A percentile compares a stretch with the other conserved stretches of the same genome.
These are phyloP conservation scores for Salvia rosmarinus DNA, from an alignment of 257 asterid genomes.

Conservation along the genomic window DNA sequence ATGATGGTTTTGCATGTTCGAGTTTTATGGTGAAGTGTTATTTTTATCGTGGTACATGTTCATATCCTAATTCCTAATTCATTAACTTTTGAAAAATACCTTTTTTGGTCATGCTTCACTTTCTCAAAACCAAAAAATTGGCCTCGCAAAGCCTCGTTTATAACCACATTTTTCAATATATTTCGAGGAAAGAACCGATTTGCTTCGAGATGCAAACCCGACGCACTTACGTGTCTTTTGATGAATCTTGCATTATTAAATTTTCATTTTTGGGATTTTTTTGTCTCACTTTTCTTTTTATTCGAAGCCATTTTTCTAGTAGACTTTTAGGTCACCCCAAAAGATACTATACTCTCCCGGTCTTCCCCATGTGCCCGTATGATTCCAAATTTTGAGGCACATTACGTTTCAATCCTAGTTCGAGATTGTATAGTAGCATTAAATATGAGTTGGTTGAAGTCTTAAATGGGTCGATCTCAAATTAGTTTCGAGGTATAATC, in stretches of 20 bases:
- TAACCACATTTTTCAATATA: conserved; percentile 23
- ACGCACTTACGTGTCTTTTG: conserved; percentile 32
- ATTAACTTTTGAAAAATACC: conserved; percentile 8
- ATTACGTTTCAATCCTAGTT: neutral
- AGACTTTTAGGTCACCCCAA: conserved; percentile 25
- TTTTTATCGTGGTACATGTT: neutral
- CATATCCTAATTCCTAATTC: neutral
- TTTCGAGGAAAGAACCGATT: conserved; percentile 7
- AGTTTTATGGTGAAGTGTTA: neutral
- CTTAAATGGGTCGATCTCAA: neutral
- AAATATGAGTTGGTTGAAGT: neutral
- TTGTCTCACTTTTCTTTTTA: conserved; percentile 5
- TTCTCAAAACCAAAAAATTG: conserved; percentile 27
- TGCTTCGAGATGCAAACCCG: conserved; percentile 36
- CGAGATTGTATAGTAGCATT: too few species aligned
- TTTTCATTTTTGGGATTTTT: neutral
- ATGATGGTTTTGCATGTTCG: neutral
- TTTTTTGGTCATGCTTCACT: conserved; percentile 19
- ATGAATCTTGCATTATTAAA: conserved; percentile 1
- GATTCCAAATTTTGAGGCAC: conserved; percentile 3
- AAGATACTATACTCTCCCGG: conserved; percentile 1
- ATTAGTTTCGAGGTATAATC: too few species aligned
- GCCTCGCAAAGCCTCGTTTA: conserved; percentile 15
- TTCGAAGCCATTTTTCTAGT: neutral
- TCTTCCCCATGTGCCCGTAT: too few species aligned